Evolutionary conservation across 129 eudicot genomes (phyloP), one percentile per base, ranked within the genome.

Genomic region (Pittosporum tobira): DNA sequence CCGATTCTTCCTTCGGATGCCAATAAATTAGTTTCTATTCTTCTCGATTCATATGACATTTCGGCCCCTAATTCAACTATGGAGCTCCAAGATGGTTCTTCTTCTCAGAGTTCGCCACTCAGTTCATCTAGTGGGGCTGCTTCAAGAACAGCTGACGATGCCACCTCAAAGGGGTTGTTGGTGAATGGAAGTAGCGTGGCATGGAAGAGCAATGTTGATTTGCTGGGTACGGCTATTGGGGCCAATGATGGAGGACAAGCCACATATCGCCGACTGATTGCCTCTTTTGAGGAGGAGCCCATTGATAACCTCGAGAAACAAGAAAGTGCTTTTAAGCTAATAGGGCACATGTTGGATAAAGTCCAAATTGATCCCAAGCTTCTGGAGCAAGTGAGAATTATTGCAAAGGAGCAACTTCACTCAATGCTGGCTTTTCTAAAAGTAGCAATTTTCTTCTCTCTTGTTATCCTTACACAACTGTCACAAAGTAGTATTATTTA

Each of bases 251-350:
- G 68, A 63, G 67, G 75, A 55, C 64, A 29, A 27, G 64, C 48
- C 9, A n/a, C 57, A 30, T 69, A 57, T 30, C 60, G 71, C 65
- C 65, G 71, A 51, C 67, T 31, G 42, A 72, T 81, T 34, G 69
- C 70, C 34, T 61, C 71, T 26, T 86, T 84, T 51, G 99, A 93
- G 75, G 88, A 81, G 46, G 99, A 87, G 67, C 36, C 86, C 37
- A 59, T 84, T 53, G 94, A 93, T 63, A 72, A 72, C 56, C 87
- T 93, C 22, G 96, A 84, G 75, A 84, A 73, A 69, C 91, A 87
- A 62, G 99, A 83, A 75, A 84, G 75, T 50, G 84, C 88, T 2
- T 79, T 84, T 62, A 84, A 79, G 29, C 63, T 93, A 36, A 79
- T 87, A 50, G 79, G 75, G 57, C 81, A 77, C 49, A 64, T 84